Conservation (phyloP, 2,329 filamentous ascomycete genomes). For the Domatiomyces catenatus region DNA sequence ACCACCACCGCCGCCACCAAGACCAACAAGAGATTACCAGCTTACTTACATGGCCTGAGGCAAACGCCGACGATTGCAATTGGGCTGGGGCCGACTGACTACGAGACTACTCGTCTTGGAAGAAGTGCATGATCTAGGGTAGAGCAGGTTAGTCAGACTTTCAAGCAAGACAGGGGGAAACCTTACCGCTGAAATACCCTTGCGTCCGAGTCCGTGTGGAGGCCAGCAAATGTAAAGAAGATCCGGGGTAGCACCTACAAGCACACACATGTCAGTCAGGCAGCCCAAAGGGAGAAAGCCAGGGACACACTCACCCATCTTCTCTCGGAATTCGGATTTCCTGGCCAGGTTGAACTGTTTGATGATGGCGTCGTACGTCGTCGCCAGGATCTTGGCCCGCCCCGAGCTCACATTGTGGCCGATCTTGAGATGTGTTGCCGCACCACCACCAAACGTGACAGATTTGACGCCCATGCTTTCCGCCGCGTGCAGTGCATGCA, state of each 20-base stretch:
- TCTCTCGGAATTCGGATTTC: slow-evolving; percentile 81
- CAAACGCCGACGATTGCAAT: no score
- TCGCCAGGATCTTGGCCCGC: slow-evolving; percentile 64
- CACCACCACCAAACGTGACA: slow-evolving; percentile 80
- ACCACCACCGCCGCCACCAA: not conserved
- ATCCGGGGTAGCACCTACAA: slow-evolving; percentile 50
- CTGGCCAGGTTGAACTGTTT: slow-evolving; percentile 67
- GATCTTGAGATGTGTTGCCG: slow-evolving; percentile 55
- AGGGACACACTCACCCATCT: slow-evolving; percentile 45
- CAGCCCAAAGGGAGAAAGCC: not conserved
- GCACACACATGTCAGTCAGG: not conserved
- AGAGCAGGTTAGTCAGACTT: not conserved
- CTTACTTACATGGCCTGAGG: not conserved
- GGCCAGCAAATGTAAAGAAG: slow-evolving; percentile 84
- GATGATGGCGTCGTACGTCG: slow-evolving; percentile 67
- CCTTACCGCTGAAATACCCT: slow-evolving; percentile 86
- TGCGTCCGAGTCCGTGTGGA: slow-evolving; percentile 64
- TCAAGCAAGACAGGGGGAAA: not conserved
- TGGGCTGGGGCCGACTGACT: not conserved
- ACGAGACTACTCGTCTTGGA: slow-evolving; percentile 42
- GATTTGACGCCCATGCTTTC: slow-evolving; percentile 43
- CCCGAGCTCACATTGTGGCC: slow-evolving; percentile 70
- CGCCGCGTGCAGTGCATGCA: slow-evolving; percentile 50
- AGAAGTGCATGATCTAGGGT: slow-evolving; percentile 51
- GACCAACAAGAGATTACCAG: not conserved